A percentile compares a stretch with the other conserved stretches of the same genome.
Conservation (phyloP, 257 asterid species). For the Lantana camara region DNA sequence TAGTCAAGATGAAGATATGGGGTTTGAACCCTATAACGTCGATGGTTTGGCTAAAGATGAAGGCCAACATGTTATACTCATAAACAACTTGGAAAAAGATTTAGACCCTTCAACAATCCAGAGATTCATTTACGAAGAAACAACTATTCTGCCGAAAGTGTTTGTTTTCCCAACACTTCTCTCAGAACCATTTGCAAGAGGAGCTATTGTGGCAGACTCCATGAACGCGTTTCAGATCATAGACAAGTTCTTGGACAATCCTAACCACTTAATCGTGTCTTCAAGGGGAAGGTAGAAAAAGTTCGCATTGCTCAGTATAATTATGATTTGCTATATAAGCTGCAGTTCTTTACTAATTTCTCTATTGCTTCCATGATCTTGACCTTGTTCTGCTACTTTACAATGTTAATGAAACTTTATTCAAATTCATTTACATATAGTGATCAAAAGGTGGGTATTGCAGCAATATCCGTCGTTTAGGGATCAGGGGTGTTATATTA, state of each 20-base stretch:
- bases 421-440: too few species aligned
- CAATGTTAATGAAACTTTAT: neutral
- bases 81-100: constrained; percentile 54
- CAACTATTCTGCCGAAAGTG: constrained; percentile 45
- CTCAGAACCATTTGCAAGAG: constrained; percentile 44
- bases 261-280: constrained; percentile 52
- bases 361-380: constrained; percentile 5
- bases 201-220: constrained; percentile 49
- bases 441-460: neutral
- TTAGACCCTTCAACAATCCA: constrained; percentile 39
- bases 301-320: neutral
- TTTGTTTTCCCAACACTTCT: constrained; percentile 45
- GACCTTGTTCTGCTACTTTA: neutral
- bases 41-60: constrained; percentile 13
- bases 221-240: constrained; percentile 37
- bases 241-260: constrained; percentile 45
- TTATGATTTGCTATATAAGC: neutral
- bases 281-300: constrained; percentile 56
- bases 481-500: neutral
- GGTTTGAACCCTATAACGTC: constrained; percentile 33
- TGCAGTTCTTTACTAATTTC: constrained; percentile 3
- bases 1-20: constrained; percentile 49
- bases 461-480: neutral
- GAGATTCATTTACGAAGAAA: constrained; percentile 40
- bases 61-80: constrained; percentile 30